Evolutionary conservation across 2,329 filamentous ascomycete species (phyloP).

Genomic region (Apiospora hydei): DNA sequence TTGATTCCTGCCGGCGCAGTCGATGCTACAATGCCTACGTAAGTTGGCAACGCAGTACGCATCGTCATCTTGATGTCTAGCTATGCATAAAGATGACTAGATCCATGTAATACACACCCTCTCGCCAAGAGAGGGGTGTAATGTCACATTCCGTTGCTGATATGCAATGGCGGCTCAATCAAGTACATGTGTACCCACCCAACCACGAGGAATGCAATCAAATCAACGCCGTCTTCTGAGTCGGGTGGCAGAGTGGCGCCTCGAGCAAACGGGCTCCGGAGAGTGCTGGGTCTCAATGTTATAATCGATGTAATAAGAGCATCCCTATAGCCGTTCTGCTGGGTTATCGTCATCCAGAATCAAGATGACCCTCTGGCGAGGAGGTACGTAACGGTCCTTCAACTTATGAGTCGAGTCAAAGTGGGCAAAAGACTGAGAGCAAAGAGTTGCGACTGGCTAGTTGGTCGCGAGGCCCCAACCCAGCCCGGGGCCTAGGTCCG

Average conservation of each 20-base stretch:
- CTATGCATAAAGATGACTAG: constrained; percentile 17
- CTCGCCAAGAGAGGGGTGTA: constrained; percentile 13
- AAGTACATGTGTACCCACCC: constrained; percentile 19
- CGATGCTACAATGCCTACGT: constrained; percentile 17
- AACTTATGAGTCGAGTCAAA: background rate
- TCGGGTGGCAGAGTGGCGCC: constrained; percentile 1
- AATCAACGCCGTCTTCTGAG: background rate
- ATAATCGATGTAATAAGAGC: constrained; percentile 2
- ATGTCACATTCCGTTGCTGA: constrained; percentile 17
- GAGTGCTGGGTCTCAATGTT: constrained; percentile 10
- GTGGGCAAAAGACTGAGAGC: background rate
- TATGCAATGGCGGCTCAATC: constrained; percentile 17
- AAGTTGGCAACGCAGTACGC: constrained; percentile 11
- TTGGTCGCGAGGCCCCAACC: background rate
- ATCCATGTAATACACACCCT: constrained; percentile 19
- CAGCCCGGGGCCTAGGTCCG: constrained; percentile 6
- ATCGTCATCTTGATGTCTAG: constrained; percentile 20
- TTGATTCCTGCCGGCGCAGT: constrained; percentile 2
- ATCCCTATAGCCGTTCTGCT: constrained; percentile 10
- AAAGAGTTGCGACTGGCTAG: background rate
- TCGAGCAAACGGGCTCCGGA: background rate
- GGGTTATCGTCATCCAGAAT: background rate
- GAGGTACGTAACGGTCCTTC: background rate
- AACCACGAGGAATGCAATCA: constrained; percentile 10
- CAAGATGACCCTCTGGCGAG: background rate